phyloP scores from a whole-genome alignment of 208 protist species.

The Crithidia acanthocephali region DNA sequence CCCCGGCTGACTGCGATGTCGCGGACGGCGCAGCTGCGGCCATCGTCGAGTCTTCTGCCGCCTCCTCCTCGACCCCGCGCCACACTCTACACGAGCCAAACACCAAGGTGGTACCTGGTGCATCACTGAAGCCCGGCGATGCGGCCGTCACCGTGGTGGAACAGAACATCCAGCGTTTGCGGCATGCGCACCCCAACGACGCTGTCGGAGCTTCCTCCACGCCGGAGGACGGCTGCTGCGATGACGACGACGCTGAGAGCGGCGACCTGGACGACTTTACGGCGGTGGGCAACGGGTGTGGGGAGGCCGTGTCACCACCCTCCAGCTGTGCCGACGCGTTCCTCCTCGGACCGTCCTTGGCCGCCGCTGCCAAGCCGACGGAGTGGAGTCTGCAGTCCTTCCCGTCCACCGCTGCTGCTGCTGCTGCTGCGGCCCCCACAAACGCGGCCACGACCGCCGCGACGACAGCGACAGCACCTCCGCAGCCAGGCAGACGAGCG shows the following conservation, averaged over 20 bases:
- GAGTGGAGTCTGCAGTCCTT: constrained; percentile 10
- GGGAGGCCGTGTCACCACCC: constrained; percentile 31
- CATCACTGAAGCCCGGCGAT: background rate
- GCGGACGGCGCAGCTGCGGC: no score
- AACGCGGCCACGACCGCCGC: background rate
- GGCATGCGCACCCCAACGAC: background rate
- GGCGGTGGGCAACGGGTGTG: constrained; percentile 40
- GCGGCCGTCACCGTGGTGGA: background rate
- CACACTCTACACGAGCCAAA: no score
- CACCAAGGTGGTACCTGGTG: no score
- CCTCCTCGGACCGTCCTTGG: constrained; percentile 6
- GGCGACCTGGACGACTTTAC: constrained; percentile 22
- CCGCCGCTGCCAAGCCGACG: background rate
- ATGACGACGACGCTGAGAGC: constrained; percentile 5
- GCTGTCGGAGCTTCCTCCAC: background rate
- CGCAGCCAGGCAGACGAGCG: no score
- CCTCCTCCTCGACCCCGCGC: no score
- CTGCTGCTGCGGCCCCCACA: background rate
- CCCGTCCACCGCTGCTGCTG: background rate
- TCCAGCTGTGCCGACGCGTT: constrained; percentile 29
- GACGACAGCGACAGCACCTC: no score
- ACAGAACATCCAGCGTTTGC: background rate
- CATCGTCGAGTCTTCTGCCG: no score
- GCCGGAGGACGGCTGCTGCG: background rate
- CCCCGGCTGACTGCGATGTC: no score